Percentiles rank a stretch among this genome's conserved stretches.
Evolutionary conservation across 2,329 filamentous ascomycete species (phyloP).

Genomic region (Alternaria arborescens): DNA sequence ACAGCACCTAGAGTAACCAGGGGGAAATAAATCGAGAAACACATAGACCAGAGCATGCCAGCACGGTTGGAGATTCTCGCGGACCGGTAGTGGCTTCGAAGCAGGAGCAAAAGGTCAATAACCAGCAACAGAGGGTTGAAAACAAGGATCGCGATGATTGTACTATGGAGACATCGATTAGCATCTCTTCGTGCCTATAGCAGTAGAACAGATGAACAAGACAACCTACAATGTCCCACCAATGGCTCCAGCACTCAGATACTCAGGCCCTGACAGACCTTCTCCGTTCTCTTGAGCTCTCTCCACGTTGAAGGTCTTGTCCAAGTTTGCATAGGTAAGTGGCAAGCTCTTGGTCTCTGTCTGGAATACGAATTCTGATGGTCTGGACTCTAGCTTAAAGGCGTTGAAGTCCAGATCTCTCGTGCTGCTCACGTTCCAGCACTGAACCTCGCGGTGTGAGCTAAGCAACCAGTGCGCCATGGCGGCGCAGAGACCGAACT

Average conservation of each 20-base stretch:
- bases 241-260: not conserved
- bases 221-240: not conserved
- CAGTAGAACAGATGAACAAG: not conserved
- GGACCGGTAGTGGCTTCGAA: not conserved
- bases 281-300: not conserved
- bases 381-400: not conserved
- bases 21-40: not conserved
- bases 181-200: not conserved
- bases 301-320: not conserved
- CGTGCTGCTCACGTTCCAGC: not conserved
- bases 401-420: not conserved
- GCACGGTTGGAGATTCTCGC: constrained; percentile 1
- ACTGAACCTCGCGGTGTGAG: not conserved
- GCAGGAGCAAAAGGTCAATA: not conserved
- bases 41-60: not conserved
- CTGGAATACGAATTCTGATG: not conserved
- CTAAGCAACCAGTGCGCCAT: not conserved
- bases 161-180: not conserved
- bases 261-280: not conserved
- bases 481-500: constrained; percentile 1
- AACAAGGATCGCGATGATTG: not conserved
- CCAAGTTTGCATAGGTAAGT: constrained; percentile 5
- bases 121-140: not conserved
- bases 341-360: not conserved
- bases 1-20: not conserved